Percentiles rank a stretch among this genome's conserved stretches.
phyloP scores from a whole-genome alignment of 805 yeast species.

The Ogataea naganishii region DNA sequence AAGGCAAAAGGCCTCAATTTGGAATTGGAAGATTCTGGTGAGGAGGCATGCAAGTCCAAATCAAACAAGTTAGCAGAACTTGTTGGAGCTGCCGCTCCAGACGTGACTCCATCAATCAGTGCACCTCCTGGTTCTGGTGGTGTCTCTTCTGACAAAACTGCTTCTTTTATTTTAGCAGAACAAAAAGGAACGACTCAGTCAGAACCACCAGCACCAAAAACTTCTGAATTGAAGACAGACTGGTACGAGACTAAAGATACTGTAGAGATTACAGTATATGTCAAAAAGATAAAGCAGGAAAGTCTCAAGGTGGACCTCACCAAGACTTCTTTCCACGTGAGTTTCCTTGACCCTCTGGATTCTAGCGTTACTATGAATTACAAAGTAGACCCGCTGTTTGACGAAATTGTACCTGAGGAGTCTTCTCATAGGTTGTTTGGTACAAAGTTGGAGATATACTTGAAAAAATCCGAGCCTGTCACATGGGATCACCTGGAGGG shows the following conservation, averaged over 20 bases:
- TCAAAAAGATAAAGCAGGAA: slow-evolving; percentile 52
- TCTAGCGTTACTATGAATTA: slow-evolving; percentile 45
- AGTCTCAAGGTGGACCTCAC: slow-evolving; percentile 32
- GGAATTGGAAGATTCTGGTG: slow-evolving; percentile 25
- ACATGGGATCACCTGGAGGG: slow-evolving; percentile 53
- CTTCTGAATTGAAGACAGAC: slow-evolving; percentile 39
- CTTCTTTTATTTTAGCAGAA: not conserved
- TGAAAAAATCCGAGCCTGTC: slow-evolving; percentile 34
- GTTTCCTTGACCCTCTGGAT: slow-evolving; percentile 38
- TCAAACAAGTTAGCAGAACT: not conserved
- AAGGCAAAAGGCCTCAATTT: no score
- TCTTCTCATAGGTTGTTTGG: slow-evolving; percentile 46
- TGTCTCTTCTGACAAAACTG: not conserved
- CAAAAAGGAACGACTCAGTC: no score
- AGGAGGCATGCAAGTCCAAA: slow-evolving; percentile 11
- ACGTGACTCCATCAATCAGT: not conserved
- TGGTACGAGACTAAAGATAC: slow-evolving; percentile 60
- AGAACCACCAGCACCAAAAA: slow-evolving; percentile 7
- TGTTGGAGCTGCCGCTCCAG: not conserved
- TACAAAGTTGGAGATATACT: slow-evolving; percentile 67
- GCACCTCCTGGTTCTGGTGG: not conserved
- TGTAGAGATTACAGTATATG: slow-evolving; percentile 63
- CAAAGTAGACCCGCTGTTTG: slow-evolving; percentile 43
- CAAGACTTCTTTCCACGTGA: slow-evolving; percentile 27
- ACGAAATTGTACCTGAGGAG: slow-evolving; percentile 35